Percentiles rank a stretch among this genome's conserved stretches.
These are phyloP conservation scores for Raphanus hybrid DNA, from an alignment of 441 rosid genomes.

Conservation along the genomic window DNA sequence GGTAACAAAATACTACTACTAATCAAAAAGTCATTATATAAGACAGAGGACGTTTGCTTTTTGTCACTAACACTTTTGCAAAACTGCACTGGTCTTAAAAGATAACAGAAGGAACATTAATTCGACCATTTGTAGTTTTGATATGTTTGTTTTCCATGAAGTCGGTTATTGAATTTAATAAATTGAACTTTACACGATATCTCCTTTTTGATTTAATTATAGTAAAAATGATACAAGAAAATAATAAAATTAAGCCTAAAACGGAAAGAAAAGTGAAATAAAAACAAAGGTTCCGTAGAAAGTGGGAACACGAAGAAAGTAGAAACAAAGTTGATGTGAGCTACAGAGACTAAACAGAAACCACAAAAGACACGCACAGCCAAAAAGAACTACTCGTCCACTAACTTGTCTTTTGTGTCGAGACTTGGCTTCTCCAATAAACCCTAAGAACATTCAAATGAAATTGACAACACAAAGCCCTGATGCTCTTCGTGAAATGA, in stretches of 20 bases:
- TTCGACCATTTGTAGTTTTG: slow-evolving; percentile 3
- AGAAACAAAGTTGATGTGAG: slow-evolving; percentile 36
- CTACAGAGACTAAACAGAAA: slow-evolving; percentile 39
- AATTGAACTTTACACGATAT: slow-evolving; percentile 29
- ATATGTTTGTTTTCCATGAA: background rate
- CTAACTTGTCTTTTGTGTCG: slow-evolving; percentile 40
- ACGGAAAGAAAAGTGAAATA: background rate
- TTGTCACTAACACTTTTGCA: slow-evolving; percentile 31
- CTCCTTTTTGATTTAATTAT: slow-evolving; percentile 3
- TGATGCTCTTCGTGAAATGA: slow-evolving; percentile 2
- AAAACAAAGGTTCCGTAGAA: slow-evolving; percentile 19
- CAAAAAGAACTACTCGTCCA: slow-evolving; percentile 44
- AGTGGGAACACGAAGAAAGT: slow-evolving; percentile 44
- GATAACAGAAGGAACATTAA: slow-evolving; percentile 29
- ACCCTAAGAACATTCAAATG: slow-evolving; percentile 16
- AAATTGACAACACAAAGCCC: slow-evolving; percentile 23
- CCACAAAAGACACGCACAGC: slow-evolving; percentile 30
- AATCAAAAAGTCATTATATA: slow-evolving; percentile 16
- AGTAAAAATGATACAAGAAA: background rate
- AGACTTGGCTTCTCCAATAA: slow-evolving; percentile 29
- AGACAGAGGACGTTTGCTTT: slow-evolving; percentile 19
- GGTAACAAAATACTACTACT: slow-evolving; percentile 14
- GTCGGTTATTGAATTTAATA: slow-evolving; percentile 3
- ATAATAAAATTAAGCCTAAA: background rate
- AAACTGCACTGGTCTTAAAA: slow-evolving; percentile 11